phyloP scores from a whole-genome alignment of 2,329 filamentous ascomycete genomes.

The Penicillium sp. region DNA sequence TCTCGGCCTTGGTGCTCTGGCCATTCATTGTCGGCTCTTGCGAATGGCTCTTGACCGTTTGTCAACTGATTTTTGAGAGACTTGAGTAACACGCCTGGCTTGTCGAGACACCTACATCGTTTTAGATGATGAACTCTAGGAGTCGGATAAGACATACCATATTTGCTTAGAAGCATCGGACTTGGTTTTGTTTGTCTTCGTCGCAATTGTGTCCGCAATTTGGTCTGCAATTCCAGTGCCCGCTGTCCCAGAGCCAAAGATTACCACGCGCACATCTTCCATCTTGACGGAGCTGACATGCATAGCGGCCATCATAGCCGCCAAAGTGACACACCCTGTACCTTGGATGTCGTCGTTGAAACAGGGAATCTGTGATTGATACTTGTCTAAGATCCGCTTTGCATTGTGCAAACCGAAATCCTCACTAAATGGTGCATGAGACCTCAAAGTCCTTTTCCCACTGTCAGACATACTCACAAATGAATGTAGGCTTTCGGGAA shows the following conservation, averaged over 20 bases:
- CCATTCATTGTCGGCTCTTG: slow-evolving; percentile 61
- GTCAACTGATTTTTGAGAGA: slow-evolving; percentile 57
- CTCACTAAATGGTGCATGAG: slow-evolving; percentile 43
- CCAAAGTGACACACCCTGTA: slow-evolving; percentile 79
- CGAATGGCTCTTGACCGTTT: slow-evolving; percentile 61
- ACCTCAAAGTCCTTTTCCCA: background rate
- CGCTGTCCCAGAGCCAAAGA: slow-evolving; percentile 77
- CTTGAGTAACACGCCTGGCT: slow-evolving; percentile 66
- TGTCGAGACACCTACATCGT: slow-evolving; percentile 63
- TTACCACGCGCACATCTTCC: slow-evolving; percentile 61
- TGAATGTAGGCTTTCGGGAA: slow-evolving; percentile 80
- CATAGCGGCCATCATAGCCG: slow-evolving; percentile 70
- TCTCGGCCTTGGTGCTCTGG: slow-evolving; percentile 48
- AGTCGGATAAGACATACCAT: slow-evolving; percentile 48
- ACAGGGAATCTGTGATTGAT: slow-evolving; percentile 66
- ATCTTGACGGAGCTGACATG: slow-evolving; percentile 63
- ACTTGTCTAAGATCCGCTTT: slow-evolving; percentile 67
- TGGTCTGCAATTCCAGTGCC: slow-evolving; percentile 84
- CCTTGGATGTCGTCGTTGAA: slow-evolving; percentile 93
- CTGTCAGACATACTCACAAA: slow-evolving; percentile 45
- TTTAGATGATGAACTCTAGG: background rate
- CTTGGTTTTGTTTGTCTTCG: slow-evolving; percentile 59
- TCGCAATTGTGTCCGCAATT: slow-evolving; percentile 69
- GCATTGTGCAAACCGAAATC: slow-evolving; percentile 79
- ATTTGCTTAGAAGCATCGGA: slow-evolving; percentile 75